These are phyloP conservation scores for Solanum arcanum DNA, from an alignment of 257 asterid genomes.

Conservation along the genomic window DNA sequence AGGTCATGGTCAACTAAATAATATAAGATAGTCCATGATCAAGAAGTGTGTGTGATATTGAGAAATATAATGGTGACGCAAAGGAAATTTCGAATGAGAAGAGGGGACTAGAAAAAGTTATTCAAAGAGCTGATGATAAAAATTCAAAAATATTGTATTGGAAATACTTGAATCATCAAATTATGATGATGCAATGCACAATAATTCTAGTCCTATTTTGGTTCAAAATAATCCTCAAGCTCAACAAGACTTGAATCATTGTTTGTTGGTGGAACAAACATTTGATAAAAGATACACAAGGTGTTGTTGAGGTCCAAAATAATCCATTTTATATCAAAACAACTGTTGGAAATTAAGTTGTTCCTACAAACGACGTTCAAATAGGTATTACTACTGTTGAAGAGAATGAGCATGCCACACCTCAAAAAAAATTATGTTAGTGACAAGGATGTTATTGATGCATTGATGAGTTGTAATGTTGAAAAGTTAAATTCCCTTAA, in stretches of 20 bases:
- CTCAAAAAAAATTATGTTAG: neutral
- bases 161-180: neutral
- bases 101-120: neutral
- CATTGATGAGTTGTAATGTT: neutral
- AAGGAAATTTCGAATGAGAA: neutral
- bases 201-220: neutral
- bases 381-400: neutral
- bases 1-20: neutral
- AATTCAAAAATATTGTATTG: neutral
- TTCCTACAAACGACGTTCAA: too few species aligned
- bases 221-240: neutral
- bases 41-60: neutral
- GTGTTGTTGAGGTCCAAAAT: neutral
- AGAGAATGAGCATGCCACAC: neutral
- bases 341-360: neutral
- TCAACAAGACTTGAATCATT: neutral
- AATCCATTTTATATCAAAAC: neutral
- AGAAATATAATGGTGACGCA: neutral
- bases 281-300: neutral
- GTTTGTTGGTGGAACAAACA: neutral
- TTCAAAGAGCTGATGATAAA: neutral
- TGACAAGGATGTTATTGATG: neutral
- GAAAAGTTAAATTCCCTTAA: neutral
- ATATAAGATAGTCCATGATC: neutral
- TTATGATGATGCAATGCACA: neutral